Conservation (phyloP, 805 yeast species). For the Kuraishia piskuri region DNA sequence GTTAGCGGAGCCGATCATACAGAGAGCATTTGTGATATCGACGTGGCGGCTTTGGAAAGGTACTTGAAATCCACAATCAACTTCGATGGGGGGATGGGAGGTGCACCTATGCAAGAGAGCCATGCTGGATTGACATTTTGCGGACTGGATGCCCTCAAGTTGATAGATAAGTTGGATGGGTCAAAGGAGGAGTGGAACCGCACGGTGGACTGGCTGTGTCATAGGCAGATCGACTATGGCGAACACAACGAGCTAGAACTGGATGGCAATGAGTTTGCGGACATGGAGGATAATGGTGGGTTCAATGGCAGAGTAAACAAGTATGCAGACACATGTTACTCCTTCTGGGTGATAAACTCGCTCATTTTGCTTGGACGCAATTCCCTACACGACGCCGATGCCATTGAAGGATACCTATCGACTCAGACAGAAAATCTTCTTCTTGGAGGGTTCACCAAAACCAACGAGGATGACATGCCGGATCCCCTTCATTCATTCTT, state of each 20-base stretch:
- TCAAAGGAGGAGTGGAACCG: conserved; percentile 17
- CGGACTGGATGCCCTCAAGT: conserved; percentile 53
- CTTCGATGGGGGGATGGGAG: conserved; percentile 68
- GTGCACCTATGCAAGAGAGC: conserved; percentile 42
- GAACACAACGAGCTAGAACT: conserved; percentile 2
- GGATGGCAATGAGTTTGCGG: conserved; percentile 22
- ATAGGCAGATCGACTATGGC: conserved; percentile 46
- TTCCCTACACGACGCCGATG: conserved; percentile 25
- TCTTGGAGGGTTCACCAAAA: conserved; percentile 74
- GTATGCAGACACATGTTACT: conserved; percentile 78
- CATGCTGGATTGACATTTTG: conserved; percentile 89
- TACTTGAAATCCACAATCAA: conserved; percentile 29
- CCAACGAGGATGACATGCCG: conserved; percentile 42
- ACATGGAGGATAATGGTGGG: conserved; percentile 57
- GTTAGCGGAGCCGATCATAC: conserved; percentile 20
- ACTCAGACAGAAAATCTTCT: conserved; percentile 48
- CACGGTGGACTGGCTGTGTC: conserved; percentile 52
- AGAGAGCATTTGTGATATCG: conserved; percentile 28
- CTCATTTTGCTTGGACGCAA: conserved; percentile 30
- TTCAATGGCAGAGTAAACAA: conserved; percentile 86
- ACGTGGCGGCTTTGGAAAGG: conserved; percentile 26
- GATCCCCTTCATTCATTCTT: conserved; percentile 65
- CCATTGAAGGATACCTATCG: conserved; percentile 36
- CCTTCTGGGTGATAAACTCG: conserved; percentile 73
- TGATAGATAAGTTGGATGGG: conserved; percentile 24